Evolutionary conservation across 2,329 filamentous ascomycete species (phyloP), one percentile per base, ranked within the genome.

Genomic region (Talaromyces sp.): DNA sequence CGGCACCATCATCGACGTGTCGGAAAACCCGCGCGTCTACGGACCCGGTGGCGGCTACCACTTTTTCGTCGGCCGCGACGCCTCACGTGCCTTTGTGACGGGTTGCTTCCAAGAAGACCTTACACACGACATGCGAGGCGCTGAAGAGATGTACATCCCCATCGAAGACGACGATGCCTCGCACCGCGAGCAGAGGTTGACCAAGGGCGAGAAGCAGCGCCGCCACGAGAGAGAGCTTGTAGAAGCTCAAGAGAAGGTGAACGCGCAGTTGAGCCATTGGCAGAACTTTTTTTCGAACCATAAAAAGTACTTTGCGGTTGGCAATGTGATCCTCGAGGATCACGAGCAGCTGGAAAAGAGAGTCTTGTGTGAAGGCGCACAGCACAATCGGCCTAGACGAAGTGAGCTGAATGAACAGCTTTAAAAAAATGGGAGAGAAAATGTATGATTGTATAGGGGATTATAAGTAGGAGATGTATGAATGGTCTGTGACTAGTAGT

Each of bases 81-180:
- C 94, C 36, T 87, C 90, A 14, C 89, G 95, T 56, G 92, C 89
- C 23, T 99, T 92, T 76, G 87, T 99, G 9, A 98, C 95, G 2
- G 92, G 91, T 18, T 99, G 95, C 76, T 99, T 99, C 79, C 80
- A 85, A 44, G 89, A 92, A 65, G 95, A 99, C 80, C 81, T 88
- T 34, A 95, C 88, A 1, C 83, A 90, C 3, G 95, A 99, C 78
- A 79, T 97, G 74, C 85, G 90, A 64, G 95, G 95, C 53, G 89
- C 91, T 4, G 95, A 98, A 78, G 84, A 88, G 65, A 95, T 96
- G 85, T 98, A 87, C 77, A 75, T 88, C 1, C 85, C 86, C 0
- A 73, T 94, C 8, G 83, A 89, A 30, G 89, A 93, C 40, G 78
- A 83, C 18, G 81, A 80, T 12, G 72, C 70, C 50, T 66, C 60